A percentile compares a stretch with the other conserved stretches of the same genome.
Evolutionary conservation across 1,139 yeast genomes (phyloP).

Genomic region (Nadsonia commutata): DNA sequence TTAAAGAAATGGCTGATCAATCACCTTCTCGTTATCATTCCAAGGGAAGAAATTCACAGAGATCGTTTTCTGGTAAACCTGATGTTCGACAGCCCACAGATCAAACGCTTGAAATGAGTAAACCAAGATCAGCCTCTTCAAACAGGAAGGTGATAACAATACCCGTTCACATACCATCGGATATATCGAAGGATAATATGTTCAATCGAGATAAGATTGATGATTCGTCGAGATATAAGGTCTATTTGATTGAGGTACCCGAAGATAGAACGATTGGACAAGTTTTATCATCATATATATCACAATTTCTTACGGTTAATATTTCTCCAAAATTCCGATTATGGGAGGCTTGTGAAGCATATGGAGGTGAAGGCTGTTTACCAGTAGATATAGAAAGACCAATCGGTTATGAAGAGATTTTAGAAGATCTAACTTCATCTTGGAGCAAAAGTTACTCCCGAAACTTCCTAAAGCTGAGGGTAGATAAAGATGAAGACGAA

Average conservation of each 20-base stretch:
- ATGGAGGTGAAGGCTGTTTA: neutral
- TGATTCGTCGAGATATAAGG: neutral
- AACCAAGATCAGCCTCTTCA: no score
- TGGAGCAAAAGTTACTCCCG: neutral
- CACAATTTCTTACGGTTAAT: neutral
- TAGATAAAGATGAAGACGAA: neutral
- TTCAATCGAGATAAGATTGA: neutral
- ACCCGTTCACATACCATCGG: neutral
- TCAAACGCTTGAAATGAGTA: no score
- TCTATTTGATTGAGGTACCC: neutral
- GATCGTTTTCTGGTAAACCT: no score
- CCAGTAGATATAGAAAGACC: neutral
- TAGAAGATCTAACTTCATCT: neutral
- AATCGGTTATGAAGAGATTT: neutral
- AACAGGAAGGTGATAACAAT: no score
- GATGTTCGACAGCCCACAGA: no score
- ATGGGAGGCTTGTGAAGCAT: neutral
- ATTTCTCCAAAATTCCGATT: neutral
- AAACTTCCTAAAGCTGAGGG: neutral
- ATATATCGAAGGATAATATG: neutral
- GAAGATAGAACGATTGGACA: neutral
- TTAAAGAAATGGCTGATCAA: no score
- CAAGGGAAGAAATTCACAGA: no score
- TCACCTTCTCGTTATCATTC: no score
- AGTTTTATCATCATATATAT: neutral